Percentiles rank a stretch among this genome's conserved stretches.
These are phyloP conservation scores for Ormosia emarginata DNA, from an alignment of 306 rosid species.

Conservation along the genomic window DNA sequence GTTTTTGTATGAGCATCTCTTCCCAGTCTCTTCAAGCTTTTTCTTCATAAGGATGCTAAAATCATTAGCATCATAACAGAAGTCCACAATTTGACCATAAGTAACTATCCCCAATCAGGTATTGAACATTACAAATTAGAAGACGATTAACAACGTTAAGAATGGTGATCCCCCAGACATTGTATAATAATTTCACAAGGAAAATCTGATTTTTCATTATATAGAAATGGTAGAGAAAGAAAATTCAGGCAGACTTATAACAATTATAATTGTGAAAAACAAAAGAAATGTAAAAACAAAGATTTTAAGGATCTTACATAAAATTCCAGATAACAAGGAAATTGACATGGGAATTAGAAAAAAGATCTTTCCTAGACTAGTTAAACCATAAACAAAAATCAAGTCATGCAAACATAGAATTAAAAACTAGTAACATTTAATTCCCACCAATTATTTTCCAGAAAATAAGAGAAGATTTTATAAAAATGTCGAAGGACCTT, in stretches of 20 bases:
- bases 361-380: not conserved
- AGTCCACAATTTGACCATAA: conserved; percentile 83
- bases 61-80: conserved; percentile 92
- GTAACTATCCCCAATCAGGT: conserved; percentile 33
- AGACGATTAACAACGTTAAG: not conserved
- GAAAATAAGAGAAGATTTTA: not conserved
- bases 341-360: not conserved
- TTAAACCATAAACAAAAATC: not conserved
- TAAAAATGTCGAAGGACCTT: not conserved
- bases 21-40: conserved; percentile 79
- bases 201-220: not conserved
- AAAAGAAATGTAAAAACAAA: not conserved
- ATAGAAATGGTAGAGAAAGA: not conserved
- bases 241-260: not conserved
- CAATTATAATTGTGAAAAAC: not conserved
- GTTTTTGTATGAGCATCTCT: conserved; percentile 69
- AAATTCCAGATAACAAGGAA: not conserved
- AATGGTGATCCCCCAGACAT: conserved; percentile 1
- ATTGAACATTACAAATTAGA: not conserved
- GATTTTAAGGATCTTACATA: not conserved
- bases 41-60: conserved; percentile 79
- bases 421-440: not conserved
- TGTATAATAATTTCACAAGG: conserved; percentile 2
- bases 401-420: not conserved
- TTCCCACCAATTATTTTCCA: not conserved